These are phyloP conservation scores for Aureobasidium sp. DNA, from an alignment of 2,329 filamentous ascomycete species.

Conservation along the genomic window DNA sequence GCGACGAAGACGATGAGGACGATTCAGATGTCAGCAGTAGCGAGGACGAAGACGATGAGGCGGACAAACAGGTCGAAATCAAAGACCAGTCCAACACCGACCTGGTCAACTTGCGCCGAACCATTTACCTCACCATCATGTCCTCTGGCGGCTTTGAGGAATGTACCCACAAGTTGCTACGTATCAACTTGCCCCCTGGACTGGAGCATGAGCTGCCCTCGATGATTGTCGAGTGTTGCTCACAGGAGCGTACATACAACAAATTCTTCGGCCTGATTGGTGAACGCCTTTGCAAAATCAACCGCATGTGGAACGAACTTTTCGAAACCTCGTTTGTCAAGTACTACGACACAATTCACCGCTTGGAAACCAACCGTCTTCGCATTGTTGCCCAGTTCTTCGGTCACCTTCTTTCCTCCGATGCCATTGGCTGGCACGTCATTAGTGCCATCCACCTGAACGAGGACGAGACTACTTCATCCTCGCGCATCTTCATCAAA, in stretches of 20 bases:
- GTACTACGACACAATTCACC: constrained; percentile 96
- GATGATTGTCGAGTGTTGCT: constrained; percentile 96
- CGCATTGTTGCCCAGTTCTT: constrained; percentile 95
- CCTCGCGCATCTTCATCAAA: constrained; percentile 96
- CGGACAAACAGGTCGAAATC: constrained; percentile 82
- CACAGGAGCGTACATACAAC: constrained; percentile 92
- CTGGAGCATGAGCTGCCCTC: constrained; percentile 85
- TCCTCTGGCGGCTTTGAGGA: constrained; percentile 94
- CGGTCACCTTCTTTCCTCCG: constrained; percentile 78
- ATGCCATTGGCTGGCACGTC: constrained; percentile 89
- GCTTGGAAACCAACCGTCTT: constrained; percentile 90
- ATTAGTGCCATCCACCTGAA: constrained; percentile 80
- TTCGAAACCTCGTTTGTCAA: constrained; percentile 86
- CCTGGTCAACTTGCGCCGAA: constrained; percentile 83
- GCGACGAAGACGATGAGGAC: constrained; percentile 60
- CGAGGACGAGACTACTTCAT: constrained; percentile 94
- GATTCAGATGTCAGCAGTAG: constrained; percentile 47
- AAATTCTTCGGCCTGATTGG: constrained; percentile 96
- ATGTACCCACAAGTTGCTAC: constrained; percentile 91
- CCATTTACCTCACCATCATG: constrained; percentile 97
- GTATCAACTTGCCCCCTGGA: constrained; percentile 74
- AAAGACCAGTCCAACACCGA: constrained; percentile 97
- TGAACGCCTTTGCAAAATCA: constrained; percentile 92
- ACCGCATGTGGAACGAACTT: constrained; percentile 86
- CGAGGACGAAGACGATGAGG: constrained; percentile 58